These are phyloP conservation scores for Suillus subaureus DNA, from an alignment of 768 basidiomycete species.

Conservation along the genomic window DNA sequence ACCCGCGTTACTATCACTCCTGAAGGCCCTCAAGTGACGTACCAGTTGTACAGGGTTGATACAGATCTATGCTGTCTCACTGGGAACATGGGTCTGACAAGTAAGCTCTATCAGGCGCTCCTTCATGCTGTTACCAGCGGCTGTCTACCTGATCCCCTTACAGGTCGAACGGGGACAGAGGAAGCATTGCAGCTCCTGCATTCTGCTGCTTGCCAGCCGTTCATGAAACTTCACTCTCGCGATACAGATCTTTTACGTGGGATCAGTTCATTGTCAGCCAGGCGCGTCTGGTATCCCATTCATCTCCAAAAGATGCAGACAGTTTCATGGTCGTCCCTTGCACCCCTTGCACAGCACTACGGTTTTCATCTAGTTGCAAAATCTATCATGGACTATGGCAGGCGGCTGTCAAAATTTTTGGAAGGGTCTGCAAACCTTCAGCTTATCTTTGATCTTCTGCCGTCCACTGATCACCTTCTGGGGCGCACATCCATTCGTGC, in stretches of 20 bases:
- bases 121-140: slow-evolving; percentile 48
- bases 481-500: slow-evolving; percentile 1
- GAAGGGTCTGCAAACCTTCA: neutral
- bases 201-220: slow-evolving; percentile 42
- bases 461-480: neutral
- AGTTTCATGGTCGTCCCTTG: slow-evolving; percentile 16
- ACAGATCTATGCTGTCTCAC: slow-evolving; percentile 31
- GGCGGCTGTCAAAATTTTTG: neutral
- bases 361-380: neutral
- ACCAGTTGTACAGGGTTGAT: slow-evolving; percentile 34
- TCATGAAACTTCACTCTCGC: slow-evolving; percentile 34
- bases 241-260: slow-evolving; percentile 35
- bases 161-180: slow-evolving; percentile 43
- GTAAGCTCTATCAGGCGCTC: slow-evolving; percentile 40
- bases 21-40: slow-evolving; percentile 12
- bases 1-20: slow-evolving; percentile 20
- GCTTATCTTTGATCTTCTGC: neutral
- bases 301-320: slow-evolving; percentile 42
- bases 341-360: neutral
- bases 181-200: slow-evolving; percentile 43
- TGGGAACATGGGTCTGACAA: slow-evolving; percentile 28
- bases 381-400: neutral
- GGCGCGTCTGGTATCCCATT: slow-evolving; percentile 39
- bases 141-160: slow-evolving; percentile 46
- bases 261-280: slow-evolving; percentile 39